A percentile compares a stretch with the other conserved stretches of the same genome.
Conservation (phyloP, 2,329 filamentous ascomycete species). For the Sporothrix inflata region DNA sequence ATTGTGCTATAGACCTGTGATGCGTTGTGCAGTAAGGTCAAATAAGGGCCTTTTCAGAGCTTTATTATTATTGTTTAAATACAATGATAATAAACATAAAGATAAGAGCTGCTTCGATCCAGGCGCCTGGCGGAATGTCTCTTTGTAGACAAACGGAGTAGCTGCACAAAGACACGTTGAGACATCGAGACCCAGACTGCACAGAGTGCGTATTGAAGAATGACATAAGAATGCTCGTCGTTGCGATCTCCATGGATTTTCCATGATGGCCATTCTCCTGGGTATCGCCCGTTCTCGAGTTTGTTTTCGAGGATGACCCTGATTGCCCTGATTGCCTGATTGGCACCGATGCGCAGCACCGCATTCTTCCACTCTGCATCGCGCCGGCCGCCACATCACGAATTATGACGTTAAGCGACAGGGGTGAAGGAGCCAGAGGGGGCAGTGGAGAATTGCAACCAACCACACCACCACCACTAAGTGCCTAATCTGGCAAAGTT, state of each 20-base stretch:
- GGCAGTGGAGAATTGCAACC: neutral
- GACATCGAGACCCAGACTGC: neutral
- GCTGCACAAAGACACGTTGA: too few species aligned
- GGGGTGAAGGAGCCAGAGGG: neutral
- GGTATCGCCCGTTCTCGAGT: neutral
- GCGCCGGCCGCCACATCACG: conserved; percentile 3
- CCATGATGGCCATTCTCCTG: neutral
- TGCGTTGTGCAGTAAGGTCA: neutral
- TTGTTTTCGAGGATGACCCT: neutral
- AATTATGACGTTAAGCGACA: conserved; percentile 14
- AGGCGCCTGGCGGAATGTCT: neutral
- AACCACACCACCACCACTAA: neutral
- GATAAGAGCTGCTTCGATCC: too few species aligned
- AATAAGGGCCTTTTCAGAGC: neutral
- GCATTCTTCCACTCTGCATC: neutral
- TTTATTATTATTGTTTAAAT: too few species aligned
- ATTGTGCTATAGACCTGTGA: neutral
- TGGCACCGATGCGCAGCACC: neutral
- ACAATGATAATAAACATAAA: too few species aligned
- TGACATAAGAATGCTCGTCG: neutral
- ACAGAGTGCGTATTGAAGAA: neutral
- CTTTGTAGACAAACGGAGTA: neutral
- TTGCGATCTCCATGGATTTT: neutral
- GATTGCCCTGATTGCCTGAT: neutral
- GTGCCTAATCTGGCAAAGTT: neutral